Evolutionary conservation across 2,329 filamentous ascomycete species (phyloP), one percentile per base, ranked within the genome.

Genomic region (Thelonectria olida): DNA sequence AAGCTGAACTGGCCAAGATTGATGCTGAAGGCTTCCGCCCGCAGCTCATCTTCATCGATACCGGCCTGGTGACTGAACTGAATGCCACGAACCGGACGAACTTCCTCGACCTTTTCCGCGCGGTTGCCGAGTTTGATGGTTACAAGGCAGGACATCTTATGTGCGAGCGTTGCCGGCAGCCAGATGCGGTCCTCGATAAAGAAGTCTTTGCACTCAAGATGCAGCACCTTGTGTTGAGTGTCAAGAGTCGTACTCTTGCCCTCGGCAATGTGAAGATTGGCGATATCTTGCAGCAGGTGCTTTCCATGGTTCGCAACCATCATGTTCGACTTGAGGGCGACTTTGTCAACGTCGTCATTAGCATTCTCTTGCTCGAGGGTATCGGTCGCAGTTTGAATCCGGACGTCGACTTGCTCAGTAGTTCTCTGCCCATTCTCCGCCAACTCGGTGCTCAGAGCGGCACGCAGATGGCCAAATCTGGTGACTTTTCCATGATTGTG

Each of bases 301-400:
- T 99, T 44, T 85, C 85, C 61, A 97, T 99, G 93, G 96, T 99
- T 27, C 88, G 96, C 56, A 82, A 84, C 9, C 96, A 99, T 75
- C 96, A 99, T 74, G 96, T 99, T 4, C 86, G 96, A 8, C 85
- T 99, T 51, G 96, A 99, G 77, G 96, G 96, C 8, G 96, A 99
- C 75, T 99, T 98, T 74, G 93, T 99, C 74, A 99, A 99, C 73
- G 96, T 99, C 5, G 95, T 99, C 27, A 90, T 99, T 60, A 97
- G 93, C 61, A 97, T 98, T 54, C 81, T 99, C 31, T 84, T 99
- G 2, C 84, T 99, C 2, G 96, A 99, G 75, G 96, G 96, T 7
- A 99, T 98, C 72, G 96, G 96, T 0, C 86, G 96, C 63, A 92
- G 85, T 61, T 80, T 99, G 15, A 90, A 98, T 75, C 95, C 96